Conservation (phyloP, 352 stramenopile species). For the Phytophthora multivora region DNA sequence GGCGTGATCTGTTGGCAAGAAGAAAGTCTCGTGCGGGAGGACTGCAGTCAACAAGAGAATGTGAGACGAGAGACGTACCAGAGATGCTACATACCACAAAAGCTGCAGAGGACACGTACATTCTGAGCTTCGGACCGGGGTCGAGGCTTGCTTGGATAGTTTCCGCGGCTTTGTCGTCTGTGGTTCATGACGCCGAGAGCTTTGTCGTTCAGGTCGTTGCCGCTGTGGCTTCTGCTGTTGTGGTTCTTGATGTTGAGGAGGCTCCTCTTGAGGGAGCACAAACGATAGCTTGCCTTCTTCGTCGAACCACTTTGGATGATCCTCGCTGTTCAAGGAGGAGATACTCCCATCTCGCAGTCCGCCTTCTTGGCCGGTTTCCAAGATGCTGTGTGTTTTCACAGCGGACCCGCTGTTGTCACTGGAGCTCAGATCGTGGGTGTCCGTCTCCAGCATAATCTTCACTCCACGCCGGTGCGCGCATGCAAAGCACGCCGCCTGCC, state of each 20-base stretch:
- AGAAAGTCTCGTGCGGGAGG: conserved; percentile 28
- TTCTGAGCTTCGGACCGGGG: conserved; percentile 11
- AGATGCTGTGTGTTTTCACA: conserved; percentile 14
- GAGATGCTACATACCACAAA: neutral
- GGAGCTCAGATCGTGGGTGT: conserved; percentile 5
- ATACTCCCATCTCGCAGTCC: conserved; percentile 23
- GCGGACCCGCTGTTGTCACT: conserved; percentile 7
- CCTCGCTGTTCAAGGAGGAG: conserved; percentile 20
- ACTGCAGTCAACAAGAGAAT: conserved; percentile 15
- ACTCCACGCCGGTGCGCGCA: conserved; percentile 56
- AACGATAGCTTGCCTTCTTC: conserved; percentile 23
- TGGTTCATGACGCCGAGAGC: neutral
- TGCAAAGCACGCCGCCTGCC: conserved; percentile 58
- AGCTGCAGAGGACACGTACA: conserved; percentile 26
- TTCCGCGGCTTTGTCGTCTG: neutral
- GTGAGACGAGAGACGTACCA: conserved; percentile 2
- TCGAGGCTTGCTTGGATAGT: conserved; percentile 6
- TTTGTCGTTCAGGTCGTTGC: neutral
- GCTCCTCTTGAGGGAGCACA: conserved; percentile 5
- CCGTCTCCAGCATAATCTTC: conserved; percentile 15
- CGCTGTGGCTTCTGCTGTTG: neutral
- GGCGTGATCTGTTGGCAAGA: conserved; percentile 24
- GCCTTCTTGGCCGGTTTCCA: conserved; percentile 9
- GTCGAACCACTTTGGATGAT: conserved; percentile 25
- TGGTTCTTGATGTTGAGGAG: neutral